Conservation (phyloP, 345 rosid genomes). For the Corymbia maculata region DNA sequence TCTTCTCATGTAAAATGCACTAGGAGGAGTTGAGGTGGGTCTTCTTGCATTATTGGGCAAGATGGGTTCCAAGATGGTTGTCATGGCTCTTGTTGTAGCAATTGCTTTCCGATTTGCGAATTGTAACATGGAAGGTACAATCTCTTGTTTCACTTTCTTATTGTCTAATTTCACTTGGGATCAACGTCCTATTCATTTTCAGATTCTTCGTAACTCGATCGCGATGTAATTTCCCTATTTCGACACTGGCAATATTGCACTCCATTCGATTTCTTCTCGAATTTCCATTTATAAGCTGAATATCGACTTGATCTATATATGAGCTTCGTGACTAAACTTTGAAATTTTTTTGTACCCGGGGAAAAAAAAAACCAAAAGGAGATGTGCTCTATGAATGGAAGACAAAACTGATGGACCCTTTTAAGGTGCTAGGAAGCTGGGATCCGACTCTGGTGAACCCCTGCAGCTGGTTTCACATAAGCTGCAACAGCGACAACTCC, state of each 20-base stretch:
- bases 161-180: neutral
- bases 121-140: neutral
- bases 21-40: neutral
- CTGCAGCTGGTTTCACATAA: conserved; percentile 36
- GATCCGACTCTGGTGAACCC: conserved; percentile 30
- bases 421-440: conserved; percentile 30
- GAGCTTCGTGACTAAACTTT: neutral
- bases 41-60: neutral
- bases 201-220: neutral
- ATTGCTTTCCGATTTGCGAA: neutral
- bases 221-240: accelerated
- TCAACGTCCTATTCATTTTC: neutral
- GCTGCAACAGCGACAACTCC: conserved; percentile 12
- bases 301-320: neutral
- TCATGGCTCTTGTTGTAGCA: neutral
- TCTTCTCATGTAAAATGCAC: neutral
- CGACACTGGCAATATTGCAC: neutral
- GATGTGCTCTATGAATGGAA: conserved; percentile 24
- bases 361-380: conserved; percentile 1
- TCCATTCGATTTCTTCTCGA: neutral
- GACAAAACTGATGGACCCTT: conserved; percentile 13
- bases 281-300: neutral
- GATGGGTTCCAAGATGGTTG: neutral
- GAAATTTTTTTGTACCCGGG: neutral
- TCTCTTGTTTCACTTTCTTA: no score